A percentile compares a stretch with the other conserved stretches of the same genome.
Conservation (phyloP, 2,329 filamentous ascomycete genomes). For the Huntiella abstrusa region DNA sequence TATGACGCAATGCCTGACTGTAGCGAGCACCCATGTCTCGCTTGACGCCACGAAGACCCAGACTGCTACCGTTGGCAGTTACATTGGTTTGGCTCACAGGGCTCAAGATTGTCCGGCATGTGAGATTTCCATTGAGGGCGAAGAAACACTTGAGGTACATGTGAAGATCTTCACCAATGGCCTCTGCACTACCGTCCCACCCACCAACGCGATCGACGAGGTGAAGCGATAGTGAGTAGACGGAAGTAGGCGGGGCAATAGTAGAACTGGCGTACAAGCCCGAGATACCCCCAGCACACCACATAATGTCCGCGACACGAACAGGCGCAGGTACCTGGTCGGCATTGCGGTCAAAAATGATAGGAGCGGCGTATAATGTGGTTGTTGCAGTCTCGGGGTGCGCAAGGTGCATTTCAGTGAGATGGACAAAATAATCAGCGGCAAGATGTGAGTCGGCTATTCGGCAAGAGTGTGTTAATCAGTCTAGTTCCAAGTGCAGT, state of each 20-base stretch:
- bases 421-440: conserved; percentile 45
- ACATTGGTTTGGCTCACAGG: conserved; percentile 59
- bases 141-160: conserved; percentile 70
- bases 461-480: neutral
- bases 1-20: conserved; percentile 53
- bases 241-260: conserved; percentile 52
- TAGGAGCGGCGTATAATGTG: conserved; percentile 49
- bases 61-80: conserved; percentile 35
- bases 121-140: conserved; percentile 49
- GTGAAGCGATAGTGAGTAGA: conserved; percentile 50
- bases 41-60: conserved; percentile 32
- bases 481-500: neutral
- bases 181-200: conserved; percentile 52
- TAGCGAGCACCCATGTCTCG: conserved; percentile 47
- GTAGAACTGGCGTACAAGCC: conserved; percentile 44
- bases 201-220: conserved; percentile 50
- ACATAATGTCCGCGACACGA: conserved; percentile 52
- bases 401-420: conserved; percentile 42
- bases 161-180: conserved; percentile 58
- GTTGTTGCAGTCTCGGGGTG: conserved; percentile 40
- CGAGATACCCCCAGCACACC: conserved; percentile 52
- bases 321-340: conserved; percentile 48
- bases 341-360: conserved; percentile 57
- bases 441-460: conserved; percentile 53
- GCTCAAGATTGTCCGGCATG: conserved; percentile 42